Evolutionary conservation across 306 rosid genomes (phyloP).

Genomic region (Benincasa hispida): DNA sequence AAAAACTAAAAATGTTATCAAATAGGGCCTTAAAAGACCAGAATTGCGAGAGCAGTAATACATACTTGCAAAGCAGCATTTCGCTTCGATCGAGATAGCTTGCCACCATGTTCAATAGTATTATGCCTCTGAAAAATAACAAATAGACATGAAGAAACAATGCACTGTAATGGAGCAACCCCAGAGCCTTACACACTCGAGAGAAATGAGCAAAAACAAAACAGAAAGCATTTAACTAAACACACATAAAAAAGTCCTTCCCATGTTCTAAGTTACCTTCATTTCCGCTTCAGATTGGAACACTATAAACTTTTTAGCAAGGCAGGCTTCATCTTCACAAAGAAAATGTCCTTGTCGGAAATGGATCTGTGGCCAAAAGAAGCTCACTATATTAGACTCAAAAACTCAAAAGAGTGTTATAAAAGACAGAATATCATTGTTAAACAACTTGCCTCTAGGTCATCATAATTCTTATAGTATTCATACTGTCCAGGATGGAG

Average conservation of each 20-base stretch:
- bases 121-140: slow-evolving; percentile 61
- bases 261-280: slow-evolving; percentile 46
- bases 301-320: slow-evolving; percentile 72
- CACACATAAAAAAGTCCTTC: background rate
- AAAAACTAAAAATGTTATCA: too few species aligned
- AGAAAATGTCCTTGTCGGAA: slow-evolving; percentile 84
- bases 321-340: slow-evolving; percentile 95
- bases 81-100: slow-evolving; percentile 86
- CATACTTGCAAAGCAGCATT: slow-evolving; percentile 89
- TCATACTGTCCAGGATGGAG: slow-evolving; percentile 81
- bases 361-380: slow-evolving; percentile 44
- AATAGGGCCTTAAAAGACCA: background rate
- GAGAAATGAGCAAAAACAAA: background rate
- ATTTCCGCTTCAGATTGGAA: slow-evolving; percentile 76
- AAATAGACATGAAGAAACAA: background rate
- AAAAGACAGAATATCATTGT: background rate
- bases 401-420: background rate
- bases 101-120: slow-evolving; percentile 85
- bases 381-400: background rate
- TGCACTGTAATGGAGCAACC: background rate
- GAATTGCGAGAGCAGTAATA: background rate
- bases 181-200: background rate
- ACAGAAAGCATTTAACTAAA: background rate
- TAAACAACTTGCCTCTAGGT: slow-evolving; percentile 68
- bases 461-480: slow-evolving; percentile 80